These are phyloP conservation scores for Ulota crispa DNA, from an alignment of 225 moss, liverwort and hornwort species.

Conservation along the genomic window DNA sequence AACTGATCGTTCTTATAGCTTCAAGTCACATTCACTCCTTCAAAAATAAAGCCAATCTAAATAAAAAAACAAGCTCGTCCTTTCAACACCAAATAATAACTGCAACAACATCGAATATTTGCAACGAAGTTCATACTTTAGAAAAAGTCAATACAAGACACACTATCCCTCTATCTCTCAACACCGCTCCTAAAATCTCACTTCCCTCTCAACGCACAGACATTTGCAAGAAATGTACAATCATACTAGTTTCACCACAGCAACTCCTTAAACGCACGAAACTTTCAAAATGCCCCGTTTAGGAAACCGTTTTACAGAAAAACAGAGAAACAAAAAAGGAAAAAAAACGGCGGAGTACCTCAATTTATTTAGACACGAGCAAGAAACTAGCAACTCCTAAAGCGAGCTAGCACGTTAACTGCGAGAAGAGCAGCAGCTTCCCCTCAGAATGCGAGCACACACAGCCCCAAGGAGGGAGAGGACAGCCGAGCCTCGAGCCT, in stretches of 20 bases:
- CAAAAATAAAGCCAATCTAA: neutral
- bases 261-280: neutral
- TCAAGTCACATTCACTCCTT: neutral
- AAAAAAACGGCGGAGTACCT: neutral
- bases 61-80: neutral
- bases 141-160: neutral
- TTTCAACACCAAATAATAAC: neutral
- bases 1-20: neutral
- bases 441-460: neutral
- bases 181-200: neutral
- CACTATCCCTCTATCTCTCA: neutral
- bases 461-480: neutral
- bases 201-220: neutral
- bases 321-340: neutral
- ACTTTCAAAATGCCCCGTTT: neutral
- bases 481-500: constrained; percentile 21
- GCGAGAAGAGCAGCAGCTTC: neutral
- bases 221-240: neutral
- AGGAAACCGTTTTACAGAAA: no score
- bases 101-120: neutral
- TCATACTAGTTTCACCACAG: neutral
- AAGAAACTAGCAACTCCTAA: neutral
- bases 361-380: neutral
- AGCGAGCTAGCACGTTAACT: neutral
- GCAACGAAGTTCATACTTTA: neutral